Evolutionary conservation across 495 filamentous ascomycete genomes (phyloP).

Genomic region (Achaetomiella virescens): DNA sequence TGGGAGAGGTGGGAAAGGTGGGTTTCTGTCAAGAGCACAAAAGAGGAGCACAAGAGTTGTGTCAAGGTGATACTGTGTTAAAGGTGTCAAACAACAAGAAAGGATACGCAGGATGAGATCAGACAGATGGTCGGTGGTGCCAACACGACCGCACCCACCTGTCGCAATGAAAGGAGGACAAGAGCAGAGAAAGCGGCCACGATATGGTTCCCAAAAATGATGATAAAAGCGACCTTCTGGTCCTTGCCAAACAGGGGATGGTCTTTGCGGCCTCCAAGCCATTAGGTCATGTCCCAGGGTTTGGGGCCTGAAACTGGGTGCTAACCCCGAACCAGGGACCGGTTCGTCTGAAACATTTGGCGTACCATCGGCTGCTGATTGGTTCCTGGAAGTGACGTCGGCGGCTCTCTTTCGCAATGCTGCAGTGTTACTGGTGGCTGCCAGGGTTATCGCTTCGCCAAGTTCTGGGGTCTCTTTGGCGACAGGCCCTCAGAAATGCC

Average conservation of each 20-base stretch:
- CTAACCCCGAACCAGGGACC: background rate
- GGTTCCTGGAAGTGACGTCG: constrained; percentile 23
- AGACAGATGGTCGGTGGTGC: background rate
- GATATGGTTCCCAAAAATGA: background rate
- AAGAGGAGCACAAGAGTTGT: background rate
- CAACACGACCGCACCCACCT: background rate
- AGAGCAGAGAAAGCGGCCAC: background rate
- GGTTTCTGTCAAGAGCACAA: background rate
- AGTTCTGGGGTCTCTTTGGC: background rate
- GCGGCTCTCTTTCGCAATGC: constrained; percentile 14
- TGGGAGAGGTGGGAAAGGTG: background rate
- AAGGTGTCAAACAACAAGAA: no score
- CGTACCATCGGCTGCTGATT: constrained; percentile 6
- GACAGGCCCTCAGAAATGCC: no score
- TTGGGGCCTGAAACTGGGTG: constrained; percentile 9
- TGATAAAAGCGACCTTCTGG: background rate
- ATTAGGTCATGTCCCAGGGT: constrained; percentile 2
- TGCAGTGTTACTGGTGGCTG: background rate
- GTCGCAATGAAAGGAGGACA: background rate
- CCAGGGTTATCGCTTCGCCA: background rate
- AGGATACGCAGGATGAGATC: background rate
- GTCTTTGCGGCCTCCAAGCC: background rate
- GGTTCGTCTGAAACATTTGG: constrained; percentile 13
- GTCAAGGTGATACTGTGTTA: background rate
- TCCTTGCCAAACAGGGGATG: background rate